phyloP scores from a whole-genome alignment of 768 basidiomycete genomes.

The Termitomyces sp. region DNA sequence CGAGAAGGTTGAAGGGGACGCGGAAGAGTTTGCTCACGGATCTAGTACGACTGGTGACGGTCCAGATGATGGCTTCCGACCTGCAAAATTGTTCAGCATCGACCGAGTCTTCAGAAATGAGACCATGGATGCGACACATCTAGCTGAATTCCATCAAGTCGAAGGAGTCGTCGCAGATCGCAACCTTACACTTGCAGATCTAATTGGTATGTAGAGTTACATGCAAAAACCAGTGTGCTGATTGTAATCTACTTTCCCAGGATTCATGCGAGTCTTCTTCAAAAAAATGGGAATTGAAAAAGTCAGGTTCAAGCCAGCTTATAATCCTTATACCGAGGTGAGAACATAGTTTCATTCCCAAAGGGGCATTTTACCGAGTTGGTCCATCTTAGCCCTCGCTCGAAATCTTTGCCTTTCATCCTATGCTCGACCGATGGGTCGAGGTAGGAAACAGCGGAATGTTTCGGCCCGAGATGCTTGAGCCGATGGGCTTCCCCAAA shows the following conservation, averaged over 20 bases:
- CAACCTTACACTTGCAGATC: conserved; percentile 85
- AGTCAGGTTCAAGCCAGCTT: conserved; percentile 96
- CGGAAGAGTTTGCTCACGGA: conserved; percentile 34
- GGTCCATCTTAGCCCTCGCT: conserved; percentile 66
- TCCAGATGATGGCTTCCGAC: conserved; percentile 71
- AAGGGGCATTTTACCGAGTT: neutral
- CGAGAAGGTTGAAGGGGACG: conserved; percentile 39
- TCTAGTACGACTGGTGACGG: conserved; percentile 26
- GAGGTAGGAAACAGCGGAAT: conserved; percentile 99
- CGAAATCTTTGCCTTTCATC: conserved; percentile 98
- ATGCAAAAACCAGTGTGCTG: neutral
- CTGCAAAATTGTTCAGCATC: conserved; percentile 94
- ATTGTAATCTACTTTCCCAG: conserved; percentile 35
- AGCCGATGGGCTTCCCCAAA: conserved; percentile 97
- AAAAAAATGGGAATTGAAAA: conserved; percentile 94
- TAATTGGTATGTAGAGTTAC: conserved; percentile 64
- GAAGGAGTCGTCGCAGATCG: conserved; percentile 98
- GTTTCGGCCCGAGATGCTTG: conserved; percentile 99
- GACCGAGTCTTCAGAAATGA: conserved; percentile 99
- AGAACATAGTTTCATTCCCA: neutral
- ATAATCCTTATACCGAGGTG: conserved; percentile 97
- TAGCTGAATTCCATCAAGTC: conserved; percentile 99
- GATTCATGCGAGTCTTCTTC: conserved; percentile 99
- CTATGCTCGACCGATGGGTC: conserved; percentile 89
- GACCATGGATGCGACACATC: conserved; percentile 95